phyloP scores from a whole-genome alignment of 129 eudicot genomes.

The Flaveria linearis region DNA sequence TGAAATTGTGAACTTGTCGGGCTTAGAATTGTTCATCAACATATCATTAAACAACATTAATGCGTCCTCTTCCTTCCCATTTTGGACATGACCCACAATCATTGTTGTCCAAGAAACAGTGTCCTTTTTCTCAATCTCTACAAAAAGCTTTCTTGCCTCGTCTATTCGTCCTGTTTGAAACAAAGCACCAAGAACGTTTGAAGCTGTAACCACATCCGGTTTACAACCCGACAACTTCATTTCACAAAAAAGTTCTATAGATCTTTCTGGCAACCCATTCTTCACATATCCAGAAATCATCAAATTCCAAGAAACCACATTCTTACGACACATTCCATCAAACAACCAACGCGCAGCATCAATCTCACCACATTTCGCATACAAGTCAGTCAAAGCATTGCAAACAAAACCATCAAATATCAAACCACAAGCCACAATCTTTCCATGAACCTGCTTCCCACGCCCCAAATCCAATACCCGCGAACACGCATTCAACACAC shows the following conservation, averaged over 20 bases:
- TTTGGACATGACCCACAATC: slow-evolving; percentile 49
- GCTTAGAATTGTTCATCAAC: slow-evolving; percentile 33
- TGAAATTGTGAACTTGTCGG: slow-evolving; percentile 48
- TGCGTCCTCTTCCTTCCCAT: slow-evolving; percentile 46
- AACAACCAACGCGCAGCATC: slow-evolving; percentile 44
- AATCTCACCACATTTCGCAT: slow-evolving; percentile 50
- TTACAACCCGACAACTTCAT: slow-evolving; percentile 36
- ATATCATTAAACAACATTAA: slow-evolving; percentile 43
- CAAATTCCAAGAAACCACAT: slow-evolving; percentile 49
- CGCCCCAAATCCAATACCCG: slow-evolving; percentile 28
- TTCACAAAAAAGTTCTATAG: slow-evolving; percentile 38
- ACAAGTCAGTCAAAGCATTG: slow-evolving; percentile 48
- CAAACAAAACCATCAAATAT: slow-evolving; percentile 37
- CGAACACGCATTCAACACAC: slow-evolving; percentile 45
- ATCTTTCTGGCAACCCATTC: slow-evolving; percentile 32
- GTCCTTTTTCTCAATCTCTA: slow-evolving; percentile 43
- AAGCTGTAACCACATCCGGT: slow-evolving; percentile 39
- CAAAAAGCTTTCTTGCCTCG: slow-evolving; percentile 36
- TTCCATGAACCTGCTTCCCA: slow-evolving; percentile 53
- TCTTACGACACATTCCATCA: slow-evolving; percentile 37
- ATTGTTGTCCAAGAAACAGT: slow-evolving; percentile 48
- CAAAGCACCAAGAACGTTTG: slow-evolving; percentile 47
- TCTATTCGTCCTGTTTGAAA: slow-evolving; percentile 32
- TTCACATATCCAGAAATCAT: slow-evolving; percentile 52
- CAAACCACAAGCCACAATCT: slow-evolving; percentile 38